Evolutionary conservation across 345 rosid genomes (phyloP).

Genomic region (Arabidopsis suecica): DNA sequence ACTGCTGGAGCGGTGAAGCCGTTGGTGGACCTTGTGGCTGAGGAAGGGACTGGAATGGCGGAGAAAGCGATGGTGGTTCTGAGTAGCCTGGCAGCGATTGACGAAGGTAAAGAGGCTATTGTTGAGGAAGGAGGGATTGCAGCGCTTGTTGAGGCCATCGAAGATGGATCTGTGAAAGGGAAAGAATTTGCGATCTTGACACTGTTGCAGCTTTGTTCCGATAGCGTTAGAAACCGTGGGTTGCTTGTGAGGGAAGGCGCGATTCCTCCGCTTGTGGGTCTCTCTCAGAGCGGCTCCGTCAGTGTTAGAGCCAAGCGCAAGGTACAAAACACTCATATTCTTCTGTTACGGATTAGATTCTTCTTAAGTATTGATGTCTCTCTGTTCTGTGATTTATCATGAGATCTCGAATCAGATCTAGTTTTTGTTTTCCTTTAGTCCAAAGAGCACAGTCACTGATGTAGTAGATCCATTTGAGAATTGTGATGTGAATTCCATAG

Average conservation of each 20-base stretch:
- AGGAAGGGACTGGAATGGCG: constrained; percentile 86
- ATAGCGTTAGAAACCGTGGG: constrained; percentile 75
- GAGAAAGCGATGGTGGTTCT: constrained; percentile 97
- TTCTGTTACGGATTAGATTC: neutral
- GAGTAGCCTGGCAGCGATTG: constrained; percentile 73
- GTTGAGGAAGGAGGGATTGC: constrained; percentile 92
- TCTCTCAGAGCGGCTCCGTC: constrained; percentile 77
- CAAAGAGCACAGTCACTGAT: neutral
- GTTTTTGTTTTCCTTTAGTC: neutral
- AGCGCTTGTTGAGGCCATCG: constrained; percentile 89
- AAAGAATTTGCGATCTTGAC: constrained; percentile 88
- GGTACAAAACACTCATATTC: constrained; percentile 46
- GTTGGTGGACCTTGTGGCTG: constrained; percentile 71
- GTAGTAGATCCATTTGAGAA: neutral
- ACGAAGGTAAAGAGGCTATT: constrained; percentile 76
- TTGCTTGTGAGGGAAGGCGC: constrained; percentile 97
- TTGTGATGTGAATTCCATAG: neutral
- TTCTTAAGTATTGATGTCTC: neutral
- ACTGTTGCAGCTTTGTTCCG: constrained; percentile 79
- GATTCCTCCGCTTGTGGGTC: constrained; percentile 94
- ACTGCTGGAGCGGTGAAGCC: constrained; percentile 93
- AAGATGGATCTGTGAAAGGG: constrained; percentile 85
- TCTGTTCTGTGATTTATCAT: neutral
- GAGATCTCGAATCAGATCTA: constrained; percentile 25
- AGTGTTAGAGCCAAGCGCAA: constrained; percentile 77